Evolutionary conservation across 1,139 yeast species (phyloP).

Genomic region (Saccharomycopsis hybrid): DNA sequence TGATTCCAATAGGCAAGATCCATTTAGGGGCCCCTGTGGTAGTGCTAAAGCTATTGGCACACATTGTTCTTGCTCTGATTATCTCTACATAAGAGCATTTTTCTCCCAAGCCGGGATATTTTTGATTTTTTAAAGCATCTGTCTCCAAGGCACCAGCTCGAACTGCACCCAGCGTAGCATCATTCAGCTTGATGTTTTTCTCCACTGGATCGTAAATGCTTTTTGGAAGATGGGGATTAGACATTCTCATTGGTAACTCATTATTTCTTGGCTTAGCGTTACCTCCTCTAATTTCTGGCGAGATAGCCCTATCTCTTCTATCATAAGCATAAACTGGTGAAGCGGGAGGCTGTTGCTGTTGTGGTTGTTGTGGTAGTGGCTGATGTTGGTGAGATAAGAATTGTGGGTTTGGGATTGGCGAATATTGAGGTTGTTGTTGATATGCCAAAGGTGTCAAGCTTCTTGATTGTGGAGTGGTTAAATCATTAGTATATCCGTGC

Average conservation of each 20-base stretch:
- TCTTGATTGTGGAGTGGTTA: background rate
- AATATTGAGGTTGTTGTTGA: no score
- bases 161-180: no score
- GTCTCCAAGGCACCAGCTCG: no score
- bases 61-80: slow-evolving; percentile 14
- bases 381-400: no score
- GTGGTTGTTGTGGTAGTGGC: no score
- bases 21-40: slow-evolving; percentile 10
- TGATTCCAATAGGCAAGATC: slow-evolving; percentile 19
- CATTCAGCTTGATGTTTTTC: background rate
- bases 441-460: no score
- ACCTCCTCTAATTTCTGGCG: slow-evolving; percentile 7
- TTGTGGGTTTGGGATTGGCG: background rate
- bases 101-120: slow-evolving; percentile 15
- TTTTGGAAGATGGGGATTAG: slow-evolving; percentile 18
- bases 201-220: slow-evolving; percentile 12
- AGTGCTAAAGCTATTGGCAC: slow-evolving; percentile 15
- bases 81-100: slow-evolving; percentile 17
- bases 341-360: no score
- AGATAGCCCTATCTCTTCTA: background rate
- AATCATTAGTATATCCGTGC: background rate
- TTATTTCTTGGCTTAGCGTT: no score
- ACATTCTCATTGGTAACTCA: slow-evolving; percentile 1
- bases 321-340: background rate
- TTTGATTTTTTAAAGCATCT: background rate